These are phyloP conservation scores for Xylariaceae sp. DNA, from an alignment of 2,329 filamentous ascomycete genomes.

Conservation along the genomic window DNA sequence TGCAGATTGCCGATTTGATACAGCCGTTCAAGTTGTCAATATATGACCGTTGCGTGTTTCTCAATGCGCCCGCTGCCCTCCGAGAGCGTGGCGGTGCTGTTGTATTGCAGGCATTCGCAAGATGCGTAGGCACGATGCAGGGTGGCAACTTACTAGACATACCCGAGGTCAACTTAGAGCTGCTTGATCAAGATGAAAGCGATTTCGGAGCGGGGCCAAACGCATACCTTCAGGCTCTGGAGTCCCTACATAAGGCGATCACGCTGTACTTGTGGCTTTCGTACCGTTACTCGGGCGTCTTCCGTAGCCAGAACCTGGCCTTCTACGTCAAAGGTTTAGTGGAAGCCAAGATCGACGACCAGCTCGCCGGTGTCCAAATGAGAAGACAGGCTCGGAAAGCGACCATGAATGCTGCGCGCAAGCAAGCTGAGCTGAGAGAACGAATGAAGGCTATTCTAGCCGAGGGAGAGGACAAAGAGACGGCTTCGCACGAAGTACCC, in stretches of 20 bases:
- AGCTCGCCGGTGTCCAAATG: constrained; percentile 53
- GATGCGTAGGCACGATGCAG: constrained; percentile 62
- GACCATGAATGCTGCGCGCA: constrained; percentile 24
- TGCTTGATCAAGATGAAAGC: constrained; percentile 61
- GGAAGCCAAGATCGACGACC: constrained; percentile 68
- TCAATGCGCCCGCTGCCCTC: constrained; percentile 63
- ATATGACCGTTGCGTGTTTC: constrained; percentile 70
- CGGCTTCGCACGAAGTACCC: constrained; percentile 14
- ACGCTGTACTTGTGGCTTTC: constrained; percentile 91
- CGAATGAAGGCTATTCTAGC: constrained; percentile 18
- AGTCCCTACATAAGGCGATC: constrained; percentile 74
- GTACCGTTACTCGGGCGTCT: constrained; percentile 80
- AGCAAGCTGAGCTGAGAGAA: constrained; percentile 10
- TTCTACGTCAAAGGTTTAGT: constrained; percentile 75
- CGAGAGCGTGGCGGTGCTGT: constrained; percentile 41
- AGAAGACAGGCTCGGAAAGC: constrained; percentile 31
- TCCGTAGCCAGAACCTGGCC: constrained; percentile 69
- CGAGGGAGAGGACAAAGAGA: constrained; percentile 6
- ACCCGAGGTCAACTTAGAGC: constrained; percentile 63
- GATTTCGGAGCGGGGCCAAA: constrained; percentile 33
- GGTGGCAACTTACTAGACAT: constrained; percentile 70
- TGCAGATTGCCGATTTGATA: constrained; percentile 69
- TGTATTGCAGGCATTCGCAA: constrained; percentile 61
- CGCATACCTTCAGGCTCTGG: constrained; percentile 63
- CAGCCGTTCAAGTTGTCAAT: constrained; percentile 67